Percentiles rank a stretch among this genome's conserved stretches.
Evolutionary conservation across 148 eudicot genomes (phyloP).

Genomic region (Euryodendron excelsum): DNA sequence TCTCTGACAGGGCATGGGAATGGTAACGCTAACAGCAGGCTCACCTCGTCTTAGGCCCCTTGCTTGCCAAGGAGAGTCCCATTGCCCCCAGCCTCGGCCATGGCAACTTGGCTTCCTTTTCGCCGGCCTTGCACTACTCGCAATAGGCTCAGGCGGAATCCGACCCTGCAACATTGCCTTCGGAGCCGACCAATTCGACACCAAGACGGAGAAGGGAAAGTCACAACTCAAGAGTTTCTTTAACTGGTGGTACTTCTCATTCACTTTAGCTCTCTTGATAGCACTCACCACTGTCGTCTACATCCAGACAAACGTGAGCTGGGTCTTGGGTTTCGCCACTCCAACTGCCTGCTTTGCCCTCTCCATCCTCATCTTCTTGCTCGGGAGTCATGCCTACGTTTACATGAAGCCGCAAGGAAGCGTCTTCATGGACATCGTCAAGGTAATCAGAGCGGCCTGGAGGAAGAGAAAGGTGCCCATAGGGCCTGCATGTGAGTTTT

Average conservation of each 20-base stretch:
- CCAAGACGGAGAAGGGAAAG: slow-evolving; percentile 49
- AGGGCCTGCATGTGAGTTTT: neutral
- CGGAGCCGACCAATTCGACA: slow-evolving; percentile 79
- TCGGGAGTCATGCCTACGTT: slow-evolving; percentile 51
- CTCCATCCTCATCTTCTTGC: slow-evolving; percentile 44
- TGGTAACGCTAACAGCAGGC: slow-evolving; percentile 52
- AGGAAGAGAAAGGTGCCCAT: slow-evolving; percentile 36
- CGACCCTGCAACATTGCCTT: slow-evolving; percentile 80
- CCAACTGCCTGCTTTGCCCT: slow-evolving; percentile 51
- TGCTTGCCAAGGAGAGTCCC: neutral
- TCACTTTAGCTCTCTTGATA: slow-evolving; percentile 55
- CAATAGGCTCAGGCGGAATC: slow-evolving; percentile 56
- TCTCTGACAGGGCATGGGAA: slow-evolving; percentile 61
- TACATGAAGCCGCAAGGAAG: slow-evolving; percentile 52
- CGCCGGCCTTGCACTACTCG: slow-evolving; percentile 39
- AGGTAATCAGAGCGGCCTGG: slow-evolving; percentile 48
- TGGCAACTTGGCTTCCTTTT: slow-evolving; percentile 59
- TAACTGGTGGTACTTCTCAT: slow-evolving; percentile 78
- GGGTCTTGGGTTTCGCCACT: slow-evolving; percentile 63
- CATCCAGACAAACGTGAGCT: slow-evolving; percentile 67
- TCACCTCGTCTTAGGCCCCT: slow-evolving; percentile 46
- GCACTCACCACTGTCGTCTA: slow-evolving; percentile 69
- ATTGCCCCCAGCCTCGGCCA: slow-evolving; percentile 4
- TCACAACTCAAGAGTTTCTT: slow-evolving; percentile 57
- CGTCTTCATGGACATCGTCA: slow-evolving; percentile 51